Evolutionary conservation across 225 moss, liverwort and hornwort genomes (phyloP).

Genomic region (Anthoceros angustus): DNA sequence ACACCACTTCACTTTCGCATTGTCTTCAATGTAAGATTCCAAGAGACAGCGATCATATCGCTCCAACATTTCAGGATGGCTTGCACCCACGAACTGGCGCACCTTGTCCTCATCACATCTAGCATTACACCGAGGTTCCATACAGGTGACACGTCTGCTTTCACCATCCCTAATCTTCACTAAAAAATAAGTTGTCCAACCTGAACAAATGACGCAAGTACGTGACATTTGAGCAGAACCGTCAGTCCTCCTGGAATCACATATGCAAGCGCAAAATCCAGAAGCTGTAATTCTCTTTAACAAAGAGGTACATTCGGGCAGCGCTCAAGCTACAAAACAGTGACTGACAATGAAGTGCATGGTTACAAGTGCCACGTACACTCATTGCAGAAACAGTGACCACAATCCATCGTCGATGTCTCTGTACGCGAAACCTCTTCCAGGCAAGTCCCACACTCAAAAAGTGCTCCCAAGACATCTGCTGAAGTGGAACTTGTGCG

Average conservation of each 20-base stretch:
- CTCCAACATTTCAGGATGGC: conserved; percentile 66
- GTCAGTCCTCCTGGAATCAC: too few relatives aligned
- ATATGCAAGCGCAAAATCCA: too few relatives aligned
- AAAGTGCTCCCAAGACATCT: conserved; percentile 16
- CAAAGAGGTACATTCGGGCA: too few relatives aligned
- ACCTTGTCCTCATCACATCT: conserved; percentile 99
- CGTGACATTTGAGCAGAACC: too few relatives aligned
- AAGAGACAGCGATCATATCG: conserved; percentile 83
- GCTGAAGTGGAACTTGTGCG: conserved; percentile 18
- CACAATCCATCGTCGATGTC: too few relatives aligned
- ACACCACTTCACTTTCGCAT: conserved; percentile 99
- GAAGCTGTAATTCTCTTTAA: too few relatives aligned
- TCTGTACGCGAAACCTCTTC: too few relatives aligned
- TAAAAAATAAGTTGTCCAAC: conserved; percentile 88
- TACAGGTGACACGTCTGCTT: conserved; percentile 85
- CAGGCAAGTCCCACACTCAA: too few relatives aligned
- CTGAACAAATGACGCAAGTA: conserved; percentile 21
- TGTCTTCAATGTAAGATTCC: conserved; percentile 99
- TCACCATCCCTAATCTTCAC: conserved; percentile 96
- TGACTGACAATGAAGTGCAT: neutral
- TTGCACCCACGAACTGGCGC: conserved; percentile 53
- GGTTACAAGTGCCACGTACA: too few relatives aligned
- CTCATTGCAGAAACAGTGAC: conserved; percentile 83
- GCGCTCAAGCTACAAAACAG: neutral
- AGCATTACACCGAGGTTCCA: conserved; percentile 85